phyloP scores from a whole-genome alignment of 2,329 filamentous ascomycete species.

The Leptographium wingfieldii region DNA sequence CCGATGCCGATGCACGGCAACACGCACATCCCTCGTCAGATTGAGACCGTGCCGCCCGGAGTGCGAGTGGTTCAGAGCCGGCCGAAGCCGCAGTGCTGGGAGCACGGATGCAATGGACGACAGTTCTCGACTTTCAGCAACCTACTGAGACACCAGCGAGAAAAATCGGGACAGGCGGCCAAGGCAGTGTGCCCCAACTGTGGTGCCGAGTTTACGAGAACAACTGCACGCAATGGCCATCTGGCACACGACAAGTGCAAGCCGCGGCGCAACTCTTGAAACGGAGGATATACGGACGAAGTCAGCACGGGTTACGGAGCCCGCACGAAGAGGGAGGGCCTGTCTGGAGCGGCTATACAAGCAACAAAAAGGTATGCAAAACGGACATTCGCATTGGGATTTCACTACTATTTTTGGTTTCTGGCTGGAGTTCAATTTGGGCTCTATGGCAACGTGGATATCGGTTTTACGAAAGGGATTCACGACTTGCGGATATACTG shows the following conservation, averaged over 20 bases:
- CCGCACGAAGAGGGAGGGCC: background rate
- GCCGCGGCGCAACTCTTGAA: slow-evolving; percentile 37
- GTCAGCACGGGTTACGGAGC: background rate
- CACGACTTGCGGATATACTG: slow-evolving; percentile 1
- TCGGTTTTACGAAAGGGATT: background rate
- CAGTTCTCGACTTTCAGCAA: slow-evolving; percentile 97
- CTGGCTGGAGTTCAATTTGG: background rate
- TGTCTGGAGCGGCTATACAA: background rate
- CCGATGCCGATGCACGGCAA: slow-evolving; percentile 1
- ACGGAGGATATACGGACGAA: background rate
- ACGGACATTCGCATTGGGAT: background rate
- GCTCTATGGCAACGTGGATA: background rate
- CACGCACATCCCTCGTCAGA: background rate
- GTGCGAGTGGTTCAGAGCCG: slow-evolving; percentile 62
- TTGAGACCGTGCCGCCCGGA: slow-evolving; percentile 18
- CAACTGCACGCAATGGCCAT: slow-evolving; percentile 79
- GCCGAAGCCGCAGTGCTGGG: slow-evolving; percentile 94
- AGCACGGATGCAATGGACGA: slow-evolving; percentile 89
- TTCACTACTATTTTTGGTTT: background rate
- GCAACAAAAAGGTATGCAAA: background rate
- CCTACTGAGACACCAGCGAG: slow-evolving; percentile 78
- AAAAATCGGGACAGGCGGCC: slow-evolving; percentile 81
- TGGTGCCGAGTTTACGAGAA: slow-evolving; percentile 85
- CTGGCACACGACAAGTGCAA: slow-evolving; percentile 85
- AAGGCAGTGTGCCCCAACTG: slow-evolving; percentile 87